Evolutionary conservation across 2,329 filamentous ascomycete genomes (phyloP).

Genomic region (Aspergillus ibericus): DNA sequence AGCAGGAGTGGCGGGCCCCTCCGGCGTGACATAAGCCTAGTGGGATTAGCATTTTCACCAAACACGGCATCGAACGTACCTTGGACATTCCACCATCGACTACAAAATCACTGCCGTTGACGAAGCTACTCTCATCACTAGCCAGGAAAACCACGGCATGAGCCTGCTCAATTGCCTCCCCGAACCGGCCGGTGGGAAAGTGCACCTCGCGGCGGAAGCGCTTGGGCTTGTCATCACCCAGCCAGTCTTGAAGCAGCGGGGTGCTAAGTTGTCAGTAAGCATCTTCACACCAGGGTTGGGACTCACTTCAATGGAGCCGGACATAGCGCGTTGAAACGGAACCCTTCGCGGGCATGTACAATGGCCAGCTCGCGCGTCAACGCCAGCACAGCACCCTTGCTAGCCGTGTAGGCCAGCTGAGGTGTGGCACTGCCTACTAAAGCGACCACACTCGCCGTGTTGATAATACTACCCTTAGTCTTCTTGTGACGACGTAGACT

Average conservation of each 20-base stretch:
- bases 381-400: slow-evolving; percentile 88
- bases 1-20: slow-evolving; percentile 55
- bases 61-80: slow-evolving; percentile 43
- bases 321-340: slow-evolving; percentile 86
- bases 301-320: slow-evolving; percentile 79
- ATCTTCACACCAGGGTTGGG: background rate
- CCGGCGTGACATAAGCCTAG: slow-evolving; percentile 70
- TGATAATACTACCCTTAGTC: slow-evolving; percentile 79
- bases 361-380: slow-evolving; percentile 88
- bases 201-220: slow-evolving; percentile 80
- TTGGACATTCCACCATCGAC: slow-evolving; percentile 93
- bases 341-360: slow-evolving; percentile 83
- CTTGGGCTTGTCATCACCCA: slow-evolving; percentile 82
- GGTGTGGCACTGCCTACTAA: slow-evolving; percentile 84
- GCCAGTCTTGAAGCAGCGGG: slow-evolving; percentile 86
- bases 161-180: slow-evolving; percentile 88
- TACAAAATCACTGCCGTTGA: slow-evolving; percentile 88
- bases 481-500: slow-evolving; percentile 78
- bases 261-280: slow-evolving; percentile 54
- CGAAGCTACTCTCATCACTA: slow-evolving; percentile 83
- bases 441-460: slow-evolving; percentile 86
- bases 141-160: slow-evolving; percentile 85
- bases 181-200: slow-evolving; percentile 84
- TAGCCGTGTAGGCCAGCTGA: slow-evolving; percentile 88
- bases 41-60: slow-evolving; percentile 5